Evolutionary conservation across 31 red algal genomes (phyloP).

Genomic region (Odonthalia washingtoniensis): DNA sequence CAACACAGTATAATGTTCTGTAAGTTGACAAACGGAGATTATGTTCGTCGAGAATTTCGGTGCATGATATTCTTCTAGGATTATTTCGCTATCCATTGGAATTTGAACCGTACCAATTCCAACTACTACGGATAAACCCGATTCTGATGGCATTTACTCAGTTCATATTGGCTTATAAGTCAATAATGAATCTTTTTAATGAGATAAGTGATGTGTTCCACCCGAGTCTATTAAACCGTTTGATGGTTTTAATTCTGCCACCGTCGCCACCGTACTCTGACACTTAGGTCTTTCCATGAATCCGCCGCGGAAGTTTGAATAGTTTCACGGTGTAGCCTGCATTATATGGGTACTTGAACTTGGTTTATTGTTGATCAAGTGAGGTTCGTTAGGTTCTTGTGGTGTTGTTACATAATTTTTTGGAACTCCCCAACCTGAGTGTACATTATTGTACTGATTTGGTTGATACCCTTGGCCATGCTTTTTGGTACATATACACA

Average conservation of each 20-base stretch:
- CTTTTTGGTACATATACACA: neutral
- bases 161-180: conserved; percentile 6
- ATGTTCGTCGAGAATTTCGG: conserved; percentile 43
- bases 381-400: neutral
- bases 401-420: neutral
- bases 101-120: conserved; percentile 39
- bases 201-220: conserved; percentile 50
- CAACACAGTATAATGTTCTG: neutral
- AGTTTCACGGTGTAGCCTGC: neutral
- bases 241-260: neutral
- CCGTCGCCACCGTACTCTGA: neutral
- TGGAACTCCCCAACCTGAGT: neutral
- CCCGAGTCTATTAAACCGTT: conserved; percentile 32
- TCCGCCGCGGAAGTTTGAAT: neutral
- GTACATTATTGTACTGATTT: neutral
- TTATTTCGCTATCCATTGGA: neutral
- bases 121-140: conserved; percentile 14
- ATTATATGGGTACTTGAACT: neutral
- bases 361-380: neutral
- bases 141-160: conserved; percentile 24
- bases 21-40: conserved; percentile 35
- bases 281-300: neutral
- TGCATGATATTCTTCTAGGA: conserved; percentile 48
- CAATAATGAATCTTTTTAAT: conserved; percentile 25
- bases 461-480: neutral